These are phyloP conservation scores for Chlorokybus atmophyticus DNA, from an alignment of 139 green algal genomes.

Conservation along the genomic window DNA sequence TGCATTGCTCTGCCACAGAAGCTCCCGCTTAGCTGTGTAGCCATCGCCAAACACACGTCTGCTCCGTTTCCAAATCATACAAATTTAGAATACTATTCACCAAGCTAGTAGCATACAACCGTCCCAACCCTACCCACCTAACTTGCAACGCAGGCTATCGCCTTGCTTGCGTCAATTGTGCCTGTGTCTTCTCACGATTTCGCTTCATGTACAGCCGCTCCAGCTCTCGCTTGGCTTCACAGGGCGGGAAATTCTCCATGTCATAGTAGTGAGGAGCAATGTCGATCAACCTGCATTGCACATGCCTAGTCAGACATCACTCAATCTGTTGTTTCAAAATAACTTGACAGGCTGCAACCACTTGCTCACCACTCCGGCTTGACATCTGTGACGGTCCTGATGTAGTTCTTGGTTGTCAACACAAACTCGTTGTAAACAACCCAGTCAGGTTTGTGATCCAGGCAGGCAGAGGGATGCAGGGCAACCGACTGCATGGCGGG, in stretches of 20 bases:
- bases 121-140: no score
- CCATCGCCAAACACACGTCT: no score
- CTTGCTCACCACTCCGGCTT: conserved; percentile 72
- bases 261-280: conserved; percentile 95
- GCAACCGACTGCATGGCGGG: conserved; percentile 43
- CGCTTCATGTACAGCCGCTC: conserved; percentile 69
- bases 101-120: no score
- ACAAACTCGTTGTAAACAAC: conserved; percentile 99
- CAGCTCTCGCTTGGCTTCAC: conserved; percentile 63
- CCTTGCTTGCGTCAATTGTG: no score
- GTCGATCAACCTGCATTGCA: conserved; percentile 54
- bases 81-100: no score
- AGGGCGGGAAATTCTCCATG: conserved; percentile 81
- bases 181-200: conserved; percentile 33
- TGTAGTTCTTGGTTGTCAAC: conserved; percentile 93
- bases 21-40: no score
- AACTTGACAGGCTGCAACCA: conserved; percentile 1
- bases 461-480: conserved; percentile 84
- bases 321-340: neutral
- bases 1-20: no score
- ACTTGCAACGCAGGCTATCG: no score
- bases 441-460: conserved; percentile 95
- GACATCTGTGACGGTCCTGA: conserved; percentile 80
- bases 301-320: no score
- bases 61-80: no score